phyloP scores from a whole-genome alignment of 495 filamentous ascomycete genomes.

The Pseudoneurospora amorphoporcata region DNA sequence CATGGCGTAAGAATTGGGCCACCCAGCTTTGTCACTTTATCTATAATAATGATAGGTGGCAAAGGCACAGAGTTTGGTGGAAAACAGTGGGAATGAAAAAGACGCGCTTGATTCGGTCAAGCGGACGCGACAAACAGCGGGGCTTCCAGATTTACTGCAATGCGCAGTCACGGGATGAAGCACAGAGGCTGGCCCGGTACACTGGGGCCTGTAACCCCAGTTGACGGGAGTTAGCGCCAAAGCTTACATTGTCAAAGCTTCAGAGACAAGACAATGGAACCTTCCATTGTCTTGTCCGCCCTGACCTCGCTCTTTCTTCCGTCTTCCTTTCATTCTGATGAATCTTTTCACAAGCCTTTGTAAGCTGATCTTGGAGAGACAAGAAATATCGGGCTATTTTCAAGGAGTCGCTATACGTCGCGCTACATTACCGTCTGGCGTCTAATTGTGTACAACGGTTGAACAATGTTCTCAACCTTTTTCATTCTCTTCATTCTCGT shows the following conservation, averaged over 20 bases:
- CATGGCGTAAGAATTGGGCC: not conserved
- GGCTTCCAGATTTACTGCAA: not conserved
- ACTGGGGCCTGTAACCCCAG: not conserved
- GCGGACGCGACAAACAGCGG: not conserved
- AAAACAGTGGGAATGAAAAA: not conserved
- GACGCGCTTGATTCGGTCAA: not conserved
- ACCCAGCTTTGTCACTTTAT: not conserved
- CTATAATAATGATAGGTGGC: not conserved
- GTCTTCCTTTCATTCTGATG: not conserved
- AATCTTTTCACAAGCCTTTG: not conserved
- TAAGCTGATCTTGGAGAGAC: not conserved
- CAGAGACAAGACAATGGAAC: no score
- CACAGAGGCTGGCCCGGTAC: not conserved
- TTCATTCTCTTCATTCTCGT: not conserved
- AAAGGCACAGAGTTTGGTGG: not conserved
- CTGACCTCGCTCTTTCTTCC: not conserved
- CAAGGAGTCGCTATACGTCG: not conserved
- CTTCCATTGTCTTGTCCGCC: not conserved
- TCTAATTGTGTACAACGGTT: not conserved
- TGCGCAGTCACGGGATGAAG: not conserved
- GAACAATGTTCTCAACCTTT: not conserved
- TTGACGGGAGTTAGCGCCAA: not conserved
- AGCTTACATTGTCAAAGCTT: not conserved
- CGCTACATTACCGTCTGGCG: not conserved
- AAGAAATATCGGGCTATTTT: not conserved